Evolutionary conservation across 352 stramenopile species (phyloP).

Genomic region (Globisporangium paddicum): DNA sequence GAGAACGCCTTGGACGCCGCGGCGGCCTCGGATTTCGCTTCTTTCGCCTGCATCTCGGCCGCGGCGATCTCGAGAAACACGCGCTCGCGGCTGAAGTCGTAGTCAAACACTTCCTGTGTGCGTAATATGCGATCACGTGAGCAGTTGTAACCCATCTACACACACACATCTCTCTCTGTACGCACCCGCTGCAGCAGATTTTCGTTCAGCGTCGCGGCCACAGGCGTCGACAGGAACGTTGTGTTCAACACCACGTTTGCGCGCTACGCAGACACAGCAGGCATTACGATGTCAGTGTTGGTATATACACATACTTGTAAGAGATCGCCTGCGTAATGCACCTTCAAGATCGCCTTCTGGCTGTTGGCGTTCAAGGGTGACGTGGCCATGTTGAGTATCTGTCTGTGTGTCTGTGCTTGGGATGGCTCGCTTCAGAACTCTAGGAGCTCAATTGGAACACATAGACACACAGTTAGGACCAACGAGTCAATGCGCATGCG

Average conservation of each 20-base stretch:
- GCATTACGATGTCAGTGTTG: not conserved
- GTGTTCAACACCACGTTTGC: conserved; percentile 53
- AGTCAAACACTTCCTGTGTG: conserved; percentile 64
- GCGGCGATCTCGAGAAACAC: conserved; percentile 65
- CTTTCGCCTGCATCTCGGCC: conserved; percentile 40
- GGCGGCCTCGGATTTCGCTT: conserved; percentile 24
- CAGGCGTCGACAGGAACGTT: conserved; percentile 34
- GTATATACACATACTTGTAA: not conserved
- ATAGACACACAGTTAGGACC: not conserved
- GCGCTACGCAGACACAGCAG: conserved; percentile 23
- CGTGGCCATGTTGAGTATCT: conserved; percentile 23
- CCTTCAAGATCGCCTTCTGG: conserved; percentile 30
- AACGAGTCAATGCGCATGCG: not conserved
- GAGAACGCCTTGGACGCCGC: conserved; percentile 12
- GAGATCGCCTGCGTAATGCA: not conserved
- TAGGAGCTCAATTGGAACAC: not conserved
- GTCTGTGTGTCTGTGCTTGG: not conserved
- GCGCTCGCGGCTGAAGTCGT: conserved; percentile 65
- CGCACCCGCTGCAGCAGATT: conserved; percentile 56
- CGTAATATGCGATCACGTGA: no score
- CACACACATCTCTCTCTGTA: not conserved
- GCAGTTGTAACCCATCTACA: no score
- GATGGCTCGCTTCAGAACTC: not conserved
- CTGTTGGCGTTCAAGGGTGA: conserved; percentile 26
- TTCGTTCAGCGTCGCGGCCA: conserved; percentile 41